These are phyloP conservation scores for Sporothrix globosa DNA, from an alignment of 2,329 filamentous ascomycete genomes.

Conservation along the genomic window DNA sequence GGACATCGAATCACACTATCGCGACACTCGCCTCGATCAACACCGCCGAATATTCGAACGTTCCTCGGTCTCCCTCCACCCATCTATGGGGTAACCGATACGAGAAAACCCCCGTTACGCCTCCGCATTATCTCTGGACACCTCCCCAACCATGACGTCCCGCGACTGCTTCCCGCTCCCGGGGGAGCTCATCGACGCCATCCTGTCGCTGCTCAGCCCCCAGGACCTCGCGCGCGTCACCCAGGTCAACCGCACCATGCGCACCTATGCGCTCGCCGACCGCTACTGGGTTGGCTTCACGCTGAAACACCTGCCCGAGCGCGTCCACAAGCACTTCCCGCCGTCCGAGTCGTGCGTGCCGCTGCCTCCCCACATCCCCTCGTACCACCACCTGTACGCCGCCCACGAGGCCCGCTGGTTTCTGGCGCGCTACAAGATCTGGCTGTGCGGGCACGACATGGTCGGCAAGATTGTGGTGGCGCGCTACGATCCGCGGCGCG, in stretches of 20 bases:
- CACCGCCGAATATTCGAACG: too few relatives aligned
- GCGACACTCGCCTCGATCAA: not conserved
- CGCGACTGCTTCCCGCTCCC: slow-evolving; percentile 56
- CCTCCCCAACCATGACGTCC: not conserved
- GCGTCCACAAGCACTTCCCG: slow-evolving; percentile 40
- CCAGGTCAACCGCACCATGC: slow-evolving; percentile 64
- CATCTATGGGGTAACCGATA: not conserved
- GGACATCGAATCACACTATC: not conserved
- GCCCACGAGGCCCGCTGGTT: slow-evolving; percentile 85
- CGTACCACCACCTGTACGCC: slow-evolving; percentile 72
- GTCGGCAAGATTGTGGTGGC: slow-evolving; percentile 74
- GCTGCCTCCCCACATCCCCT: slow-evolving; percentile 59
- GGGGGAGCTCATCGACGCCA: slow-evolving; percentile 72
- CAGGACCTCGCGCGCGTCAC: slow-evolving; percentile 64
- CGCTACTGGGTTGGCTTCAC: slow-evolving; percentile 72
- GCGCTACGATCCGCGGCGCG: slow-evolving; percentile 73
- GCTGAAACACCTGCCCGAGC: slow-evolving; percentile 64
- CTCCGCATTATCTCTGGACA: not conserved
- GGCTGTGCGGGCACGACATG: slow-evolving; percentile 77
- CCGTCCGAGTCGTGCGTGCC: slow-evolving; percentile 46
- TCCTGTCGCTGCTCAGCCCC: slow-evolving; percentile 68
- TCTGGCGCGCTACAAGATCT: slow-evolving; percentile 75
- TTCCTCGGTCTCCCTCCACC: not conserved
- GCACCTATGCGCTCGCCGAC: slow-evolving; percentile 65
- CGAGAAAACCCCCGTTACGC: not conserved